Conservation (phyloP, 2,329 filamentous ascomycete genomes). For the Xylariales sp. region DNA sequence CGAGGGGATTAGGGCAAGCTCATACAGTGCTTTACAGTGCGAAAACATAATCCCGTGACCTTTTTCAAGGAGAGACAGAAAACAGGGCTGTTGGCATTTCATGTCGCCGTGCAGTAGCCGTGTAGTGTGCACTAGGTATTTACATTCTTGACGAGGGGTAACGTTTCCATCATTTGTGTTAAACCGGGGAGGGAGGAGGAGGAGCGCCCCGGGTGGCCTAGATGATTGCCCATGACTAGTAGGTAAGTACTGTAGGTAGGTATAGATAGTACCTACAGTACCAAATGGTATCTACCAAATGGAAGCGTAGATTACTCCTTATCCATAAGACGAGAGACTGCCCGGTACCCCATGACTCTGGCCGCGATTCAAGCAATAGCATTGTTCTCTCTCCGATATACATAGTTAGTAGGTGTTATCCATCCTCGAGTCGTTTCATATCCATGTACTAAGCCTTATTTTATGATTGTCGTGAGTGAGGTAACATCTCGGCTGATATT, state of each 20-base stretch:
- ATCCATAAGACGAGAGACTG: too few species aligned
- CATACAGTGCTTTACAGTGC: constrained; percentile 15
- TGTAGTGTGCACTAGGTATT: too few species aligned
- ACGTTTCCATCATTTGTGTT: too few species aligned
- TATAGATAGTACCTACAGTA: background rate
- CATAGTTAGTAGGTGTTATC: background rate
- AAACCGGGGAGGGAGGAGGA: too few species aligned
- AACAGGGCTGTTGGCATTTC: background rate
- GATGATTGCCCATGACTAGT: too few species aligned
- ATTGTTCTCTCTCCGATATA: background rate
- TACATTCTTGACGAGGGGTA: too few species aligned
- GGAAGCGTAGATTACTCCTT: too few species aligned
- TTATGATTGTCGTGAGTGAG: constrained; percentile 2
- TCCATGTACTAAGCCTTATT: constrained; percentile 25
- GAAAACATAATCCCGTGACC: background rate
- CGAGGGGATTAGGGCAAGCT: constrained; percentile 8
- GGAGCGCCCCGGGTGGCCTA: too few species aligned
- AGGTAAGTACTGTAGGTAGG: too few species aligned
- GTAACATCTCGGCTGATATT: constrained; percentile 16
- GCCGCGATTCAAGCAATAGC: background rate
- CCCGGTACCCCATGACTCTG: too few species aligned
- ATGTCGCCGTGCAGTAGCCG: too few species aligned
- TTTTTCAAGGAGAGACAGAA: background rate
- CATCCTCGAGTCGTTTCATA: constrained; percentile 20
- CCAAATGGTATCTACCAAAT: too few species aligned